Evolutionary conservation across 1,284 basidiomycete species (phyloP).

Genomic region (Pascua guehoae): DNA sequence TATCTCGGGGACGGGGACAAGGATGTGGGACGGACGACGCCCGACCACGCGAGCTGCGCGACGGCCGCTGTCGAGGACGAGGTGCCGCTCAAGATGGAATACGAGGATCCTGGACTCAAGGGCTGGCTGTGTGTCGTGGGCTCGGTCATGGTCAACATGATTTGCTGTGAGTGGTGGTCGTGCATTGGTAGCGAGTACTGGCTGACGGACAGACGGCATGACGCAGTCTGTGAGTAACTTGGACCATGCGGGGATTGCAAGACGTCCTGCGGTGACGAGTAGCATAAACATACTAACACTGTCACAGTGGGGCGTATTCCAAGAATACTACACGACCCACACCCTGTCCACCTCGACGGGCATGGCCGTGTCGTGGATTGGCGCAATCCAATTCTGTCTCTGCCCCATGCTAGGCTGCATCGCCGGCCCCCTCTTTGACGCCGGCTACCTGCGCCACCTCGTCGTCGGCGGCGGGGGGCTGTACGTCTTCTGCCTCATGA

Average conservation of each 20-base stretch:
- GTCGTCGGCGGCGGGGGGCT: conserved; percentile 52
- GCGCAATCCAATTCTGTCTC: conserved; percentile 61
- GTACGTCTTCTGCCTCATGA: conserved; percentile 56
- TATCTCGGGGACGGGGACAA: no score
- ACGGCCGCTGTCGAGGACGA: no score
- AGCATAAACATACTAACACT: background rate
- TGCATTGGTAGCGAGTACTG: no score
- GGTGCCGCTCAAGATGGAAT: background rate
- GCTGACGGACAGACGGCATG: conserved; percentile 32
- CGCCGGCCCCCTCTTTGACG: conserved; percentile 60
- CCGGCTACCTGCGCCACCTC: conserved; percentile 57
- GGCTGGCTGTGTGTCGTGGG: conserved; percentile 10
- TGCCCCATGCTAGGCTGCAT: conserved; percentile 52
- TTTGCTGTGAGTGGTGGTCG: conserved; percentile 27
- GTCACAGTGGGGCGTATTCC: conserved; percentile 30
- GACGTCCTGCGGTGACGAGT: background rate
- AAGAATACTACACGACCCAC: conserved; percentile 28
- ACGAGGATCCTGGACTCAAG: conserved; percentile 7
- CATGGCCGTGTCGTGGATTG: conserved; percentile 61
- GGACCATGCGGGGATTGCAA: conserved; percentile 3
- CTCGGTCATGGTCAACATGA: conserved; percentile 27
- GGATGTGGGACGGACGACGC: no score
- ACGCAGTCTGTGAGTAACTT: conserved; percentile 20
- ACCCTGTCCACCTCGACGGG: conserved; percentile 14
- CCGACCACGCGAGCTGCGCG: no score